Base-by-base conservation (phyloP, 805 yeast species). In the Cyberlindnera mrakii region DNA sequence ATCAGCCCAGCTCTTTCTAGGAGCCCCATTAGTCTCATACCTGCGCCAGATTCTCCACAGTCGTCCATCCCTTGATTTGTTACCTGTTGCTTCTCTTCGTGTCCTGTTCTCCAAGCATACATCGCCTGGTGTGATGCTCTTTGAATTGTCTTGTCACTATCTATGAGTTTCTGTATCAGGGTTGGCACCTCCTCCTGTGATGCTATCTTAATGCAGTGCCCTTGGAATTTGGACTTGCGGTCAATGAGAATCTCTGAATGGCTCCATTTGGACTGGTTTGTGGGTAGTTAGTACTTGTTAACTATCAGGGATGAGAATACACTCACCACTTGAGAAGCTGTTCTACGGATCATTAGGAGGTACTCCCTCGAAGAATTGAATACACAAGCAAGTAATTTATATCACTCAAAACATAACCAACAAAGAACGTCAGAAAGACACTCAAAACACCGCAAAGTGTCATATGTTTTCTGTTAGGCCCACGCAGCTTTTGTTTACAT, bases 11-110 rank as follows among this genome's bases (percentile, higher is more conserved):
- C 58, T 27, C 76, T 62, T 17, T 75, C 77, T 16, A 85, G 49
- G 4, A 84, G 55, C 10, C 77, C 75, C 43, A 83, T 54, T 9
- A 86, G 49, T 45, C 82, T 61, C 14, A 67, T 57, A 0, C 93
- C 95, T 0, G 90, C 84, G 1, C 89, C 90, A 6, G 76, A 70
- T 54, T 86, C 96, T 0, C 90, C 89, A 54, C 80, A 70, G 58
- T 86, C 95, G 38, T 70, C 62, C 44, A 66, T 73, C 3, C 90
- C 91, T 57, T 82, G 87, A 39, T 74, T 61, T 4, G 37, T 42
- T 1, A 41, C 38, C 8, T 34, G 51, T 44, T 23, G 27, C 27
- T 14, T 44, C 41, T 30, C 37, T 17, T 31, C 37, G 3, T 37
- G 31, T 1, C 45, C 47, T 14, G 47, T 48, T 58, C 85, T 70